These are phyloP conservation scores for Populus nigra DNA, from an alignment of 345 rosid species.

Conservation along the genomic window DNA sequence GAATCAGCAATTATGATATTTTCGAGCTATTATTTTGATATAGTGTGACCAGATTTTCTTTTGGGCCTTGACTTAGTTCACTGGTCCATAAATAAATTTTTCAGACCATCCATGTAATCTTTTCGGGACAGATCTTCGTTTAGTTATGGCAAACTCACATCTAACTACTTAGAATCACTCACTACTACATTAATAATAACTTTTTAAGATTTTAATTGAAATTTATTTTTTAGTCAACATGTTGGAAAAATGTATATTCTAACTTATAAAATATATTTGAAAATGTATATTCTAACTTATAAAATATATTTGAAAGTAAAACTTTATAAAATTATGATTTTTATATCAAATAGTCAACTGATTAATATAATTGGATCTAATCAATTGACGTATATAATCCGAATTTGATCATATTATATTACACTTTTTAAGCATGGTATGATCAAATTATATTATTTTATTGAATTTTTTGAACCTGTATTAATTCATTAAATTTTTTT, in stretches of 20 bases:
- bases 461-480: accelerated
- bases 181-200: accelerated
- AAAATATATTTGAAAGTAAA: no score
- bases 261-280: no score
- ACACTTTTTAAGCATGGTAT: accelerated
- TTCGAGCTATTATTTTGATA: no score
- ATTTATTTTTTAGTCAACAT: no score
- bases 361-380: no score
- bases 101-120: accelerated
- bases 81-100: accelerated
- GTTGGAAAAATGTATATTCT: no score
- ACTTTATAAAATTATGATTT: no score
- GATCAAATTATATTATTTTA: no score
- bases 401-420: accelerated
- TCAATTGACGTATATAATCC: accelerated
- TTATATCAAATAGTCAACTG: accelerated
- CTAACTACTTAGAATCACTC: accelerated
- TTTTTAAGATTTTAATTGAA: no score
- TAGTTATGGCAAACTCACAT: accelerated
- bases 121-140: accelerated
- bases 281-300: no score
- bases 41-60: accelerated
- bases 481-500: no score
- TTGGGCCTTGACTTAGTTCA: accelerated
- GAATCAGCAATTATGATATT: accelerated